phyloP scores from a whole-genome alignment of 371 early-diverging fungal species.

The Saksenaea vasiformis region DNA sequence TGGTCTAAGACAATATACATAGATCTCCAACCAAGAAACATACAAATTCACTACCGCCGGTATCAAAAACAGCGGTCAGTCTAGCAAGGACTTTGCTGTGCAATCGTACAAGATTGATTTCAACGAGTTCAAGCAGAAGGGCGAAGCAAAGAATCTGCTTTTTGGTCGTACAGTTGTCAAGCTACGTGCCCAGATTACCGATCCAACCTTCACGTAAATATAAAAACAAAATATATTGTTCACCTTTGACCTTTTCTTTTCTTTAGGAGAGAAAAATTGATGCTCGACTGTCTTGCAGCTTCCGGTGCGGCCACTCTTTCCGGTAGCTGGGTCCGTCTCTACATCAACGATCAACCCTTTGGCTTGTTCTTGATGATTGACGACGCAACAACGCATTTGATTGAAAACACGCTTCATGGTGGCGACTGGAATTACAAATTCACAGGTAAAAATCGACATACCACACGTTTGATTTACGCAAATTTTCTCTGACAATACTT shows the following conservation, averaged over 20 bases:
- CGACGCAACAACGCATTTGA: conserved; percentile 50
- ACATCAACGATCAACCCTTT: conserved; percentile 50
- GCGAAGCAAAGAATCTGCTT: conserved; percentile 24
- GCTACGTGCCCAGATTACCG: conserved; percentile 55
- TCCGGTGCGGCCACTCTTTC: conserved; percentile 55
- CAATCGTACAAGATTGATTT: conserved; percentile 58
- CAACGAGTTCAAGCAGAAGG: conserved; percentile 40
- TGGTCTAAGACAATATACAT: neutral
- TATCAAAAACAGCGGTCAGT: conserved; percentile 55
- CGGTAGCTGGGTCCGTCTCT: conserved; percentile 52
- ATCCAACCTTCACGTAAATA: conserved; percentile 49
- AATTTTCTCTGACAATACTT: neutral
- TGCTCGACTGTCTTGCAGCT: conserved; percentile 51
- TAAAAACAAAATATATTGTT: neutral
- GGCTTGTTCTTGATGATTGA: conserved; percentile 61
- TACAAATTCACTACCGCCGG: conserved; percentile 44
- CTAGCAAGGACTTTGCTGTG: conserved; percentile 56
- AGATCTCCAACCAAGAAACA: conserved; percentile 44
- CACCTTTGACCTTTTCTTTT: neutral
- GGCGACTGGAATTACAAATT: conserved; percentile 28
- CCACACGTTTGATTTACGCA: neutral
- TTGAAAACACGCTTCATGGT: conserved; percentile 43
- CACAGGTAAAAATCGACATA: conserved; percentile 21
- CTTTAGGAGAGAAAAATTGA: conserved; percentile 50
- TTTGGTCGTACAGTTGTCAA: conserved; percentile 54